Percentiles rank a stretch among this genome's conserved stretches.
Evolutionary conservation across 345 rosid species (phyloP).

Genomic region (Sonneratia caseolaris): DNA sequence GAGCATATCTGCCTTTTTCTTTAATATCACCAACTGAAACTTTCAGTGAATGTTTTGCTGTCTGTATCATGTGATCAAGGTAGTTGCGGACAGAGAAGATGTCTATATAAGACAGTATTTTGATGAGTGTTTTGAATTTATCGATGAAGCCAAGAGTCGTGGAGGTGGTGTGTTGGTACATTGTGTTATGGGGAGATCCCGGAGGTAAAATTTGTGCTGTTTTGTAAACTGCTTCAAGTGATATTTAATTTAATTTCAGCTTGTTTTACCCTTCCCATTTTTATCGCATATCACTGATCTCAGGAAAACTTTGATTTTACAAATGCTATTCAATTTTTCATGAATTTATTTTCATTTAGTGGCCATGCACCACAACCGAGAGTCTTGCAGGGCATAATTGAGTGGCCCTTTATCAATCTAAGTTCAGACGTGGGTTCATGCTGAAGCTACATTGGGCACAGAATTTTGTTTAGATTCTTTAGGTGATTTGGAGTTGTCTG

Average conservation of each 20-base stretch:
- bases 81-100: constrained; percentile 54
- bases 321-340: neutral
- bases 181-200: constrained; percentile 66
- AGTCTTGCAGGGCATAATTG: neutral
- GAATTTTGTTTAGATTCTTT: neutral
- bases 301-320: neutral
- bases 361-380: neutral
- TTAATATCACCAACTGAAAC: constrained; percentile 2
- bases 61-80: constrained; percentile 8
- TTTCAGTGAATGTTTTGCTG: neutral
- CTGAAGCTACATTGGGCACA: neutral
- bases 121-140: constrained; percentile 55
- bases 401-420: neutral
- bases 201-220: constrained; percentile 36
- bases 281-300: neutral
- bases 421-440: neutral
- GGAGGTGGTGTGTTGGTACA: constrained; percentile 72
- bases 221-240: neutral
- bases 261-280: neutral
- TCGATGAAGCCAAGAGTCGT: constrained; percentile 52
- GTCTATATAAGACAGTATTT: constrained; percentile 49
- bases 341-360: neutral
- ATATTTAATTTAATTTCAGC: neutral
- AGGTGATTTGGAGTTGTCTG: neutral
- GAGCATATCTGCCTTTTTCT: neutral